These are phyloP conservation scores for Aspergillus felis DNA, from an alignment of 2,329 filamentous ascomycete genomes.

Conservation along the genomic window DNA sequence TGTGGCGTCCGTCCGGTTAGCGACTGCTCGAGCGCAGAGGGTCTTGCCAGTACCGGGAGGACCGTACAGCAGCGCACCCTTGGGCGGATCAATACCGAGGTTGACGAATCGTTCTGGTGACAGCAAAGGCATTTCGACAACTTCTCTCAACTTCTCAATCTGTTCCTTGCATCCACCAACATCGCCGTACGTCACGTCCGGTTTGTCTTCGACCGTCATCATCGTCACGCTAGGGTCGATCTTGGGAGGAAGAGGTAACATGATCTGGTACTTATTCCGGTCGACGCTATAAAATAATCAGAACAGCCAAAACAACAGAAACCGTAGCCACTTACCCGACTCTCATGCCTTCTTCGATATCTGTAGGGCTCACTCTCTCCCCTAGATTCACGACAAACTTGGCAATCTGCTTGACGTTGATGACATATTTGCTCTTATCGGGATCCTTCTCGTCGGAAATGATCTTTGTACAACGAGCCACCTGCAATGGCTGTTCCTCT, in stretches of 20 bases:
- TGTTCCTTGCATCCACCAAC: constrained; percentile 99
- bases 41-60: constrained; percentile 99
- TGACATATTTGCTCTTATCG: constrained; percentile 99
- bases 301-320: not conserved
- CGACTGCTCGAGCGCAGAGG: constrained; percentile 92
- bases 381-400: constrained; percentile 99
- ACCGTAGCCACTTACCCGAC: constrained; percentile 60
- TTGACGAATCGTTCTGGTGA: constrained; percentile 97
- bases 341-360: constrained; percentile 99
- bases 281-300: constrained; percentile 62
- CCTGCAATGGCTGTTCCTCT: constrained; percentile 95
- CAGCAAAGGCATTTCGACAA: constrained; percentile 95
- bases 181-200: constrained; percentile 97
- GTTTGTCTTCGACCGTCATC: constrained; percentile 99
- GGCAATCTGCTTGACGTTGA: constrained; percentile 99
- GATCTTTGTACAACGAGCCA: constrained; percentile 98
- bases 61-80: constrained; percentile 93
- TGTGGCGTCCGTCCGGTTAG: constrained; percentile 95
- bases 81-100: constrained; percentile 97
- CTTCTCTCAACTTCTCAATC: constrained; percentile 97
- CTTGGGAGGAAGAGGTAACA: constrained; percentile 92
- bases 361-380: constrained; percentile 92
- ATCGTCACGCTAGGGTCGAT: constrained; percentile 99
- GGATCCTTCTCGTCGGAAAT: constrained; percentile 94
- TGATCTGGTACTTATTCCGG: constrained; percentile 98